Evolutionary conservation across 257 asterid genomes (phyloP).

Genomic region (Gentiana dahurica): DNA sequence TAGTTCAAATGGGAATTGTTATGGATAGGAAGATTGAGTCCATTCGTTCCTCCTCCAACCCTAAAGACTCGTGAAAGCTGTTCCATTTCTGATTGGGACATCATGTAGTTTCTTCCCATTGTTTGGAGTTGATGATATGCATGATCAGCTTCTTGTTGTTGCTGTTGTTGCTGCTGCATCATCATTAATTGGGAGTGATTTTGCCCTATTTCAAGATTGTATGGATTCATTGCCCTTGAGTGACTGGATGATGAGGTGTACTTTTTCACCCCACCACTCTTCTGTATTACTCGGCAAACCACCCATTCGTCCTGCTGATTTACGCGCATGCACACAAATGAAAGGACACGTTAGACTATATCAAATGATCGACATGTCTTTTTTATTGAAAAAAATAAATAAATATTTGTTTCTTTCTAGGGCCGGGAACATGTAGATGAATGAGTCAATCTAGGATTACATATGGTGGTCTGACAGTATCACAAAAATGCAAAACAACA

Average conservation of each 20-base stretch:
- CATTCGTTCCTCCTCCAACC: background rate
- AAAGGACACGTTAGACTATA: background rate
- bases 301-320: slow-evolving; percentile 95
- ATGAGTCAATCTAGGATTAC: background rate
- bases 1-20: slow-evolving; percentile 33
- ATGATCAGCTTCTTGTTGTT: no score
- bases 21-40: slow-evolving; percentile 35
- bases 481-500: background rate
- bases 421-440: no score
- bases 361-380: no score
- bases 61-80: slow-evolving; percentile 33
- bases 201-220: slow-evolving; percentile 31
- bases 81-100: slow-evolving; percentile 49
- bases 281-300: slow-evolving; percentile 85
- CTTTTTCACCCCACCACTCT: slow-evolving; percentile 58
- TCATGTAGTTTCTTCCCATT: slow-evolving; percentile 33
- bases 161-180: slow-evolving; percentile 12
- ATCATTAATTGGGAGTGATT: slow-evolving; percentile 40
- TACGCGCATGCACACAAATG: background rate
- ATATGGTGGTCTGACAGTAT: background rate
- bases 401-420: no score
- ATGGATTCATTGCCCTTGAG: slow-evolving; percentile 42
- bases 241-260: slow-evolving; percentile 36
- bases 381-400: no score
- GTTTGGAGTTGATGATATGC: no score